These are phyloP conservation scores for Penicillium bovifimosum DNA, from an alignment of 495 filamentous ascomycete species.

Conservation along the genomic window DNA sequence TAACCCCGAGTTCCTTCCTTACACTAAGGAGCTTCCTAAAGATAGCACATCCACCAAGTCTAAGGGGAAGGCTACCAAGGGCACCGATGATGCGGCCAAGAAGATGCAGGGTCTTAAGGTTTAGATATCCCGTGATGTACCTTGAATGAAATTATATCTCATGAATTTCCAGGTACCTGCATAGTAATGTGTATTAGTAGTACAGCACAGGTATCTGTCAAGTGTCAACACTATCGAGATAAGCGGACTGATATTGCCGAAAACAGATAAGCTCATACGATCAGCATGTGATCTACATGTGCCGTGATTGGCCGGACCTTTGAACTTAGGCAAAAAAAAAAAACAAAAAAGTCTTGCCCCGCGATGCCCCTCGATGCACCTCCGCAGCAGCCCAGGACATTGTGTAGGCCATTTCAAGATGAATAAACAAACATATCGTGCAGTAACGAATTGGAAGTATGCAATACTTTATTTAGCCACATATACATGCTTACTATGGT, in stretches of 20 bases:
- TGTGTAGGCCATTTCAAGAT: too few species aligned
- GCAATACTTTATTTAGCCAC: background rate
- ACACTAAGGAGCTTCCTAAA: conserved; percentile 75
- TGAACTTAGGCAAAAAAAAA: conserved; percentile 5
- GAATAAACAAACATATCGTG: too few species aligned
- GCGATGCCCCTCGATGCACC: conserved; percentile 11
- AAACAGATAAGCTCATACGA: conserved; percentile 4
- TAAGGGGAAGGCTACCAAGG: conserved; percentile 41
- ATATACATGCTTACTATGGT: background rate
- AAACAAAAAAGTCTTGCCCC: conserved; percentile 17
- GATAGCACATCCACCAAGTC: conserved; percentile 57
- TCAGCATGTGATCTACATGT: conserved; percentile 1
- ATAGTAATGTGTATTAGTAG: too few species aligned
- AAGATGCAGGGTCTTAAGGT: conserved; percentile 40
- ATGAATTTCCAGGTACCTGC: too few species aligned
- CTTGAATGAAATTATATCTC: too few species aligned
- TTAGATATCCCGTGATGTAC: too few species aligned
- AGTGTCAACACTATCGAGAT: too few species aligned
- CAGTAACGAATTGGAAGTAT: background rate
- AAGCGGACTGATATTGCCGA: background rate
- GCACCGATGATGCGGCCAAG: conserved; percentile 31
- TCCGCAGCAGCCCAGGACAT: too few species aligned
- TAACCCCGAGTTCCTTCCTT: conserved; percentile 79
- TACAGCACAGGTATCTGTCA: too few species aligned
- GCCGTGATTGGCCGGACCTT: background rate